Percentiles rank a stretch among this genome's conserved stretches.
Conservation (phyloP, 2,329 filamentous ascomycete genomes). For the Hymenoscyphus fraxineus region DNA sequence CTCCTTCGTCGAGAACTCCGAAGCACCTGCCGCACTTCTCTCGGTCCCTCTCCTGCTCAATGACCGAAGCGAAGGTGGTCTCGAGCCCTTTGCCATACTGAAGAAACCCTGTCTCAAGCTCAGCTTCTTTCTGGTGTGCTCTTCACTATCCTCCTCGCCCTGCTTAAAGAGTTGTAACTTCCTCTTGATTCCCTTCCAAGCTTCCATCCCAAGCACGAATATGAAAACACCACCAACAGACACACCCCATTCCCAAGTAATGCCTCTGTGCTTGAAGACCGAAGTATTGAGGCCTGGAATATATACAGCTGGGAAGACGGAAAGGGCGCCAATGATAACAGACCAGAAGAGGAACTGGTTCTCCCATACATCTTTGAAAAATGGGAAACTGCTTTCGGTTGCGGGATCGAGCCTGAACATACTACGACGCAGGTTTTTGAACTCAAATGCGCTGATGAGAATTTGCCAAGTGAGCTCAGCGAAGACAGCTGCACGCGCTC, state of each 20-base stretch:
- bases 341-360: constrained; percentile 61
- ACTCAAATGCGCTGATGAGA: constrained; percentile 56
- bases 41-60: constrained; percentile 17
- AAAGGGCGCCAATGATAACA: constrained; percentile 49
- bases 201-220: constrained; percentile 58
- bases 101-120: constrained; percentile 35
- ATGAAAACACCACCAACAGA: constrained; percentile 53
- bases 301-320: constrained; percentile 57
- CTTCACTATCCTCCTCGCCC: constrained; percentile 27
- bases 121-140: constrained; percentile 21
- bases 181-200: constrained; percentile 61
- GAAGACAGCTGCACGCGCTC: constrained; percentile 53
- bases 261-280: constrained; percentile 59
- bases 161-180: constrained; percentile 29
- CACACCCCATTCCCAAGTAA: constrained; percentile 63
- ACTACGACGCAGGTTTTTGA: constrained; percentile 53
- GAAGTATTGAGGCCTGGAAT: constrained; percentile 61
- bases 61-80: constrained; percentile 16
- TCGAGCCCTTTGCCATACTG: constrained; percentile 27
- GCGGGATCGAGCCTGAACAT: constrained; percentile 54
- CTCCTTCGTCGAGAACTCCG: constrained; percentile 14
- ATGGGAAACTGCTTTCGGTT: constrained; percentile 36
- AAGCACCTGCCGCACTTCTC: not conserved
- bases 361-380: constrained; percentile 44
- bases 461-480: constrained; percentile 54